A percentile compares a stretch with the other conserved stretches of the same genome.
These are phyloP conservation scores for Jaltomata sinuosa DNA, from an alignment of 257 asterid genomes.

Conservation along the genomic window DNA sequence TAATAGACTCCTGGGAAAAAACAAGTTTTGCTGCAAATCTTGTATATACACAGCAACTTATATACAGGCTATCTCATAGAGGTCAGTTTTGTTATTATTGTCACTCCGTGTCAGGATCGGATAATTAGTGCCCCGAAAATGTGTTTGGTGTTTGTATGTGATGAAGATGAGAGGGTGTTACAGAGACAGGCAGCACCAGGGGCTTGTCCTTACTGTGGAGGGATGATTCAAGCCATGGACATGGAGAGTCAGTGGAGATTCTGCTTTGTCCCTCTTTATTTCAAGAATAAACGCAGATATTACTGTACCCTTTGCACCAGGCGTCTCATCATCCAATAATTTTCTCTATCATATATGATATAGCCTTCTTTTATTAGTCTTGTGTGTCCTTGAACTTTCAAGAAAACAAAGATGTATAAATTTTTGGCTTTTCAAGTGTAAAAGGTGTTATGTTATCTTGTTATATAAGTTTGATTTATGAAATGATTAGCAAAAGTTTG, in stretches of 20 bases:
- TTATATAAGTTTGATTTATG: neutral
- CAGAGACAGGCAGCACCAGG: constrained; percentile 77
- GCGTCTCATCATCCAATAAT: constrained; percentile 44
- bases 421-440: neutral
- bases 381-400: neutral
- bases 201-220: constrained; percentile 85
- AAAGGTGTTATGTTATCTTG: neutral
- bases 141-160: constrained; percentile 84
- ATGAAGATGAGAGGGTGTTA: constrained; percentile 69
- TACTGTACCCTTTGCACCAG: constrained; percentile 63
- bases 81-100: neutral
- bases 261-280: constrained; percentile 73
- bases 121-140: constrained; percentile 6
- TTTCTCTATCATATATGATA: neutral
- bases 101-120: neutral
- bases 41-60: neutral
- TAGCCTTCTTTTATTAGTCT: neutral
- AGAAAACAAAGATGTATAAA: neutral
- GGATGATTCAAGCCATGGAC: constrained; percentile 81
- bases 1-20: neutral
- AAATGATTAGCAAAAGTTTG: neutral
- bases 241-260: constrained; percentile 72
- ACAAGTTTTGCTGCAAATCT: neutral
- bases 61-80: neutral
- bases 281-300: constrained; percentile 58